Base-by-base conservation (phyloP, 805 yeast species). In the Ogataea ganodermae region DNA sequence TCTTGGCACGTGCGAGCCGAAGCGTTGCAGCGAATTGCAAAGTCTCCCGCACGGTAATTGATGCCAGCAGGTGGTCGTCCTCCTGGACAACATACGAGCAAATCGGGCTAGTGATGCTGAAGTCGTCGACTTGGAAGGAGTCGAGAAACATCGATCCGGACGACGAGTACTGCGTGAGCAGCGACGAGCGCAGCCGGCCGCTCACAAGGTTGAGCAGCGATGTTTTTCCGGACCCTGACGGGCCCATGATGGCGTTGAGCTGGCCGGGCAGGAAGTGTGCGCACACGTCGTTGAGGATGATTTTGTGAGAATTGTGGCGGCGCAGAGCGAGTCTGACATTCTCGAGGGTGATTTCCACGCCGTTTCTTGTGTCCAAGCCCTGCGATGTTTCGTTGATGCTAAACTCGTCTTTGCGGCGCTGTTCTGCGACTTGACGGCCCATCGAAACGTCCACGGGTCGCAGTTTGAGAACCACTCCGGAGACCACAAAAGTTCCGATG, bases 31-130 rank as follows among this genome's bases (percentile, higher is more conserved):
- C 89, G 66, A 73, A 86, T 46, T 73, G 71, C 18, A 89, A 67
- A 0, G 96, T 87, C 65, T 89, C 96, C 42, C 83, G 63, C 2
- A 89, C 96, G 0, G 96, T 88, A 45, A 89, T 69, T 6, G 81
- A 73, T 1, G 92, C 78, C 33, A 87, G 67, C 44, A 89, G 69
- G 31, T 86, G 82, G 51, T 81, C 83, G 60, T 89, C 96, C 54
- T 84, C 88, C 60, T 89, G 96, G 5, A 87, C 78, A 17, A 89
- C 96, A 65, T 85, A 89, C 0, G 92, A 87, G 42, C 92, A 76
- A 21, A 80, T 56, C 27, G 73, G 66, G 40, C 69, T 56, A 40
- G 77, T 56, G 56, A 71, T 59, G 2, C 52, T 42, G 39, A 53
- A 60, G 6, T 62, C 57, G 1, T 46, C 45, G 4, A 61, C 39